A percentile compares a stretch with the other conserved stretches of the same genome.
phyloP scores from a whole-genome alignment of 1,284 basidiomycete species.

The Cryptococcus floricola region DNA sequence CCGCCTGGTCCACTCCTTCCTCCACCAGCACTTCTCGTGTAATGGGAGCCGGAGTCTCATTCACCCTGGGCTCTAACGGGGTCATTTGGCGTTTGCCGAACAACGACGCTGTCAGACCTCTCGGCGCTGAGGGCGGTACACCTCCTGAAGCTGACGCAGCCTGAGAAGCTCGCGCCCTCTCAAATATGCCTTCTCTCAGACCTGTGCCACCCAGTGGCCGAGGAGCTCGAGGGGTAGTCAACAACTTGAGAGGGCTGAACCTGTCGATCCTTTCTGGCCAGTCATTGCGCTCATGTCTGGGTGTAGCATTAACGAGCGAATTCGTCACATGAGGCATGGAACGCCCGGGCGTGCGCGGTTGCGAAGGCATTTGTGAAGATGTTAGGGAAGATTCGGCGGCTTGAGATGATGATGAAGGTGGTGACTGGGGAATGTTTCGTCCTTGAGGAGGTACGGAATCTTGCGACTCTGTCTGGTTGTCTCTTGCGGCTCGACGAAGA shows the following conservation, averaged over 20 bases:
- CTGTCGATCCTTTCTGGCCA: conserved; percentile 14
- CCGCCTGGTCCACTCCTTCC: background rate
- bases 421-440: background rate
- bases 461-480: background rate
- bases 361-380: background rate
- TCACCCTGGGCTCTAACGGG: background rate
- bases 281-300: background rate
- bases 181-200: conserved; percentile 22
- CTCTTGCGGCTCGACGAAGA: conserved; percentile 13
- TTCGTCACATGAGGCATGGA: conserved; percentile 31
- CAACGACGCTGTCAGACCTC: background rate
- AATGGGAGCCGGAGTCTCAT: background rate
- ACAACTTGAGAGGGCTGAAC: conserved; percentile 32
- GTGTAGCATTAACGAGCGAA: conserved; percentile 33
- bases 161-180: conserved; percentile 1
- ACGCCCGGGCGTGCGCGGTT: conserved; percentile 11
- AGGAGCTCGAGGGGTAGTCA: conserved; percentile 32
- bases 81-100: no score
- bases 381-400: background rate
- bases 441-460: background rate
- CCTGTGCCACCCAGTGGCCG: conserved; percentile 10
- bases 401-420: background rate
- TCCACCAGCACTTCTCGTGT: background rate
- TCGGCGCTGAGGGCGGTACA: background rate
- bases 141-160: background rate